Percentiles rank a stretch among this genome's conserved stretches.
phyloP scores from a whole-genome alignment of 768 basidiomycete species.

The Terana coerulea region DNA sequence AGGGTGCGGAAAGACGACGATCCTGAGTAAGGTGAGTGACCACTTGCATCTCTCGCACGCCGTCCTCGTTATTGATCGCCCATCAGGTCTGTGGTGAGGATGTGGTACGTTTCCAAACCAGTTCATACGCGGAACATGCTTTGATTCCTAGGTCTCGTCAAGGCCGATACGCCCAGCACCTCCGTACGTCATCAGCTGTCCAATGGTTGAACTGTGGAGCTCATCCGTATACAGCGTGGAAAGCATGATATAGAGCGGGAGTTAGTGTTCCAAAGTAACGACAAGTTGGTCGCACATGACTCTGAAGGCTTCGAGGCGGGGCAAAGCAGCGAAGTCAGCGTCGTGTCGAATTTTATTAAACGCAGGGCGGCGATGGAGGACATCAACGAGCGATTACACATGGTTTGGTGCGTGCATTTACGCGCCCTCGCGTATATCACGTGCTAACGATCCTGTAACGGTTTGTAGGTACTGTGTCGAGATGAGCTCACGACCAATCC shows the following conservation, averaged over 20 bases:
- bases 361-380: not conserved
- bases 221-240: not conserved
- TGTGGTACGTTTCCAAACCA: not conserved
- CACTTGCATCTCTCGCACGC: not conserved
- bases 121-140: not conserved
- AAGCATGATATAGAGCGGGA: not conserved
- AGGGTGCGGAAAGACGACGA: not conserved
- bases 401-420: not conserved
- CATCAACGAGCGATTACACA: not conserved
- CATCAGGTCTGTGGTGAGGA: not conserved
- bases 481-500: not conserved
- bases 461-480: not conserved
- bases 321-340: not conserved
- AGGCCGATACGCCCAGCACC: not conserved
- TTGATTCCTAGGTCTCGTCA: not conserved
- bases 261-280: not conserved
- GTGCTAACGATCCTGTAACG: too few species aligned
- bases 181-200: not conserved
- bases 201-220: too few species aligned
- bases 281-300: not conserved
- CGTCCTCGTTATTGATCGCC: not conserved
- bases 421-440: too few species aligned
- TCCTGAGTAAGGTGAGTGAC: not conserved
- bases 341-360: not conserved
- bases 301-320: conserved; percentile 1